phyloP scores from a whole-genome alignment of 2,329 filamentous ascomycete genomes.

The Colletotrichum lindemuthianum region DNA sequence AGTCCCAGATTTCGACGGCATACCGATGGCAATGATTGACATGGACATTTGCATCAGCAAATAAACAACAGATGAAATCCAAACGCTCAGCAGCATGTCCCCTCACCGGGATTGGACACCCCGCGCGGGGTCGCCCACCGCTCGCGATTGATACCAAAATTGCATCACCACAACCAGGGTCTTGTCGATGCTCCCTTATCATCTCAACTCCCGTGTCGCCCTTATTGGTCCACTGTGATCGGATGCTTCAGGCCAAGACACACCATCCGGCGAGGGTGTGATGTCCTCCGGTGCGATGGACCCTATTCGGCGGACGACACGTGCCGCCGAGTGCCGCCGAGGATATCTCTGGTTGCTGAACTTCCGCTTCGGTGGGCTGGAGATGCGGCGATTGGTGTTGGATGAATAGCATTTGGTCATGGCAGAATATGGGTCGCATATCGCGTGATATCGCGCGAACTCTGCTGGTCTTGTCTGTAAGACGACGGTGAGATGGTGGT shows the following conservation, averaged over 20 bases:
- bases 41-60: too few species aligned
- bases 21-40: too few species aligned
- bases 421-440: slow-evolving; percentile 17
- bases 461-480: not conserved
- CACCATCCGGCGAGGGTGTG: slow-evolving; percentile 7
- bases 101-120: slow-evolving; percentile 5
- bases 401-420: not conserved
- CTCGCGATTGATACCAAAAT: slow-evolving; percentile 32
- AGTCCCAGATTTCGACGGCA: too few species aligned
- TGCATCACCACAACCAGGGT: slow-evolving; percentile 15
- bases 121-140: slow-evolving; percentile 9
- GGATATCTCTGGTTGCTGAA: not conserved
- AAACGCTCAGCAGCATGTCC: not conserved
- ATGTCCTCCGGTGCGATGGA: slow-evolving; percentile 4
- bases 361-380: not conserved
- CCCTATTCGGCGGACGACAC: slow-evolving; percentile 24
- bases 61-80: not conserved
- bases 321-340: slow-evolving; percentile 15
- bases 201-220: not conserved
- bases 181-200: slow-evolving; percentile 5
- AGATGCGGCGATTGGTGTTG: slow-evolving; percentile 3
- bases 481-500: not conserved
- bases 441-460: slow-evolving; percentile 23
- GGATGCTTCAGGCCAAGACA: slow-evolving; percentile 13
- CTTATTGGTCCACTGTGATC: slow-evolving; percentile 16